Conservation (phyloP, 2,329 filamentous ascomycete species). For the Volutella citrinella region DNA sequence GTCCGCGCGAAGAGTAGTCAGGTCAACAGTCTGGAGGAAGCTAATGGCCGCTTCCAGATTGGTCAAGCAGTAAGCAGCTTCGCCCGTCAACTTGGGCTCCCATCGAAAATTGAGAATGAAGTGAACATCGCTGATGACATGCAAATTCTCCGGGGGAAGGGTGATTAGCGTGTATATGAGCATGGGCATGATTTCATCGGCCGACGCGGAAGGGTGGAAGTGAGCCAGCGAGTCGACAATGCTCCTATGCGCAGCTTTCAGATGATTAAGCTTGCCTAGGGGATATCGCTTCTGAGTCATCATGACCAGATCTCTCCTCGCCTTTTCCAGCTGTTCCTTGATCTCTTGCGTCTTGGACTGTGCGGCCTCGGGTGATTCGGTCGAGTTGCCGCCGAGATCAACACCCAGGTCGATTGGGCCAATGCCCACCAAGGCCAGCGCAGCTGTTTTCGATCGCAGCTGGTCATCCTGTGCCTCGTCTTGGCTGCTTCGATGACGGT, state of each 20-base stretch:
- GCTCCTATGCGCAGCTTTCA: conserved; percentile 86
- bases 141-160: conserved; percentile 77
- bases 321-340: conserved; percentile 66
- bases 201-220: conserved; percentile 77
- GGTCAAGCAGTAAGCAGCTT: conserved; percentile 93
- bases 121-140: conserved; percentile 89
- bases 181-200: conserved; percentile 95
- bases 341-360: conserved; percentile 66
- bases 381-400: conserved; percentile 60
- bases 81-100: conserved; percentile 81
- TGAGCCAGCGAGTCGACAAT: conserved; percentile 82
- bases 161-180: conserved; percentile 96
- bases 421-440: conserved; percentile 87
- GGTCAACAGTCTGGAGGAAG: conserved; percentile 91
- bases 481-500: conserved; percentile 85
- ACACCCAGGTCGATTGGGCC: conserved; percentile 81
- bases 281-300: conserved; percentile 91
- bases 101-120: conserved; percentile 93
- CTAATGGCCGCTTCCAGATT: conserved; percentile 93
- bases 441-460: conserved; percentile 88
- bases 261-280: conserved; percentile 82
- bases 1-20: conserved; percentile 81
- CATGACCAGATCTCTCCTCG: conserved; percentile 64
- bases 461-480: conserved; percentile 96
- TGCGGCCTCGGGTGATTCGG: conserved; percentile 54